phyloP scores from a whole-genome alignment of 2,329 filamentous ascomycete species.

The Phialophora tarda region DNA sequence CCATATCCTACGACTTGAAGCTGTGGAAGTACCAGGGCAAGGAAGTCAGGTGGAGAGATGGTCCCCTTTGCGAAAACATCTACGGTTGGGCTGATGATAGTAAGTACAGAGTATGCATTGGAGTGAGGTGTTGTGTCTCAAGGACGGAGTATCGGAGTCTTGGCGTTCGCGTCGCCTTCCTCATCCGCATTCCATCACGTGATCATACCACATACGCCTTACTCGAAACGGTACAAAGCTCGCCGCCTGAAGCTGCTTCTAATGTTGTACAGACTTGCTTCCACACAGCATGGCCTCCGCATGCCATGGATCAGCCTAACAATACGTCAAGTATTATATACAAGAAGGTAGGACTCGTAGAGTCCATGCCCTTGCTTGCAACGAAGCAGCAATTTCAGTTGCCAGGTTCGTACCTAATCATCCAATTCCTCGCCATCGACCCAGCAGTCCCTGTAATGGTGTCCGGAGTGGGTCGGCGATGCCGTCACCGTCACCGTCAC shows the following conservation, averaged over 20 bases:
- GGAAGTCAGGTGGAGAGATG: not conserved
- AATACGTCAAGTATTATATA: conserved; percentile 8
- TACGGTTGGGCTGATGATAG: too few species aligned
- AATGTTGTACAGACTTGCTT: not conserved
- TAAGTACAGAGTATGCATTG: not conserved
- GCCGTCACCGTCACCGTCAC: conserved; percentile 14
- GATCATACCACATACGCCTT: not conserved
- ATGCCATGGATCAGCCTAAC: not conserved
- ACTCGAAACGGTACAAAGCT: not conserved
- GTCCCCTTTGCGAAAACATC: not conserved
- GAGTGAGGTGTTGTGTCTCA: too few species aligned
- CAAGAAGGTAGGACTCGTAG: not conserved
- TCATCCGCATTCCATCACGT: not conserved
- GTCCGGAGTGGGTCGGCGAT: not conserved
- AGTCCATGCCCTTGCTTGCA: not conserved
- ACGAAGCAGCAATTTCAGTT: not conserved
- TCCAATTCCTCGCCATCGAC: conserved; percentile 16
- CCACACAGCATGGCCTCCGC: not conserved
- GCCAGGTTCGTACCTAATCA: not conserved
- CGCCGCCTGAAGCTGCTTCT: too few species aligned
- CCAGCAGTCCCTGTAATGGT: conserved; percentile 19
- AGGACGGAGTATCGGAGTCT: not conserved
- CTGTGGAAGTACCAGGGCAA: not conserved
- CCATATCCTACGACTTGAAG: not conserved
- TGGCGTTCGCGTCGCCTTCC: not conserved